Conservation (phyloP, 2,329 filamentous ascomycete species). For the Exophiala lecanii-corni region DNA sequence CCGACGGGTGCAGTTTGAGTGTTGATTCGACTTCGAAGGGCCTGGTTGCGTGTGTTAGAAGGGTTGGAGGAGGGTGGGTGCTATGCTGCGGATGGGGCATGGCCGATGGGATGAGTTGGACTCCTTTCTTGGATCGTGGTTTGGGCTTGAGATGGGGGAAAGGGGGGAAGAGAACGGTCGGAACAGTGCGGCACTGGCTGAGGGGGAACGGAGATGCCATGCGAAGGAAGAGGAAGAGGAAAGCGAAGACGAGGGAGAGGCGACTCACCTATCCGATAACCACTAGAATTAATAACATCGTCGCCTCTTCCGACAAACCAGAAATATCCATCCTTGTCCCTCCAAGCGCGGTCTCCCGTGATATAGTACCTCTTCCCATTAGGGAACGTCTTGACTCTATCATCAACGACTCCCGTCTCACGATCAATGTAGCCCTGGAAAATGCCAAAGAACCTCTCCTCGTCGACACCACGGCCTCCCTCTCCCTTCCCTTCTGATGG, state of each 20-base stretch:
- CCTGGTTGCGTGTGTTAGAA: slow-evolving; percentile 23
- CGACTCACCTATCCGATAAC: slow-evolving; percentile 34
- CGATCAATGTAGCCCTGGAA: slow-evolving; percentile 25
- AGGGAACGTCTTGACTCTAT: slow-evolving; percentile 15
- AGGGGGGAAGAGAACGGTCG: too few species aligned
- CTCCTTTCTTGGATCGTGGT: too few species aligned
- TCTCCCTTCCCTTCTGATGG: neutral
- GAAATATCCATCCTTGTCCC: slow-evolving; percentile 34
- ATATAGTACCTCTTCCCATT: slow-evolving; percentile 31
- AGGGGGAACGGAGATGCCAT: too few species aligned
- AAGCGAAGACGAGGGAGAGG: neutral
- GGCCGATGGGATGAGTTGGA: too few species aligned
- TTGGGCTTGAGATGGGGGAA: too few species aligned
- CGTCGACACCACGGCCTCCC: slow-evolving; percentile 1
- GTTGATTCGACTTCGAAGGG: slow-evolving; percentile 42
- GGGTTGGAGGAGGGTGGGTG: slow-evolving; percentile 1
- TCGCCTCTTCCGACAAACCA: slow-evolving; percentile 36
- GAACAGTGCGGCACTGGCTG: too few species aligned
- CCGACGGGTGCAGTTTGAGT: slow-evolving; percentile 36
- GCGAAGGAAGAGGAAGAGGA: slow-evolving; percentile 1
- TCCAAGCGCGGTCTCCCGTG: slow-evolving; percentile 35
- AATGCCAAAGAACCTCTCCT: slow-evolving; percentile 20
- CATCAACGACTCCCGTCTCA: slow-evolving; percentile 18
- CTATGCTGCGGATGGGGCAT: too few species aligned
- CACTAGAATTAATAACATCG: slow-evolving; percentile 39